phyloP scores from a whole-genome alignment of 2,329 filamentous ascomycete genomes.

The Aspergillus eucalypticola region DNA sequence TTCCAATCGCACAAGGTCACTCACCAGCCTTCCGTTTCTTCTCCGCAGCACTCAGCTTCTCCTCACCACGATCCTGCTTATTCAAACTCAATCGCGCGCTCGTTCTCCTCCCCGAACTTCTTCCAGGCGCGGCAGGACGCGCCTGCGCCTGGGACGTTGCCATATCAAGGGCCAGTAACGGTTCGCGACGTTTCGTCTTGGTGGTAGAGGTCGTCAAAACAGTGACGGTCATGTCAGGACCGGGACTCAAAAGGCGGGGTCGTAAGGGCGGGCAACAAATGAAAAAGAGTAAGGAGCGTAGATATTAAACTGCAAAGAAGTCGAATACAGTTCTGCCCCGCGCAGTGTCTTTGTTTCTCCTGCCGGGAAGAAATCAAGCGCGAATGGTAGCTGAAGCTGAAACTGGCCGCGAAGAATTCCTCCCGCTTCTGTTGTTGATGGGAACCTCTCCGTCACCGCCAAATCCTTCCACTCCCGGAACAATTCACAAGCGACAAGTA shows the following conservation, averaged over 20 bases:
- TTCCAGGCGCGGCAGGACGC: conserved; percentile 32
- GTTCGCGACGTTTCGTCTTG: conserved; percentile 40
- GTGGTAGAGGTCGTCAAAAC: conserved; percentile 37
- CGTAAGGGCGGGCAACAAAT: neutral
- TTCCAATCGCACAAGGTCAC: conserved; percentile 19
- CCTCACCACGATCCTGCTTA: conserved; percentile 32
- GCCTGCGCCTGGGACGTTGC: conserved; percentile 41
- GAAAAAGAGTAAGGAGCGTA: neutral
- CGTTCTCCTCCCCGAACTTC: conserved; percentile 23
- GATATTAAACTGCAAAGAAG: neutral
- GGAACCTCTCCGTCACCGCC: neutral
- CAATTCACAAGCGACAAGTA: neutral
- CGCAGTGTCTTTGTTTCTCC: neutral
- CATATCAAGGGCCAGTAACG: conserved; percentile 40
- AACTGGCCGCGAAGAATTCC: neutral
- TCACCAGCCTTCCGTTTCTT: conserved; percentile 49
- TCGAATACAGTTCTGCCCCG: neutral
- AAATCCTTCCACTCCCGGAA: neutral
- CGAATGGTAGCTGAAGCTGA: neutral
- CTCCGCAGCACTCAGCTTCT: conserved; percentile 26
- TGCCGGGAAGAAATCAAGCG: neutral
- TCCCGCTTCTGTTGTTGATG: neutral
- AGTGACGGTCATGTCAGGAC: conserved; percentile 42
- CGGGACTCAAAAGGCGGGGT: conserved; percentile 5
- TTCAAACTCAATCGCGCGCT: conserved; percentile 42